phyloP scores from a whole-genome alignment of 352 stramenopile genomes.

The Plasmopara muralis region DNA sequence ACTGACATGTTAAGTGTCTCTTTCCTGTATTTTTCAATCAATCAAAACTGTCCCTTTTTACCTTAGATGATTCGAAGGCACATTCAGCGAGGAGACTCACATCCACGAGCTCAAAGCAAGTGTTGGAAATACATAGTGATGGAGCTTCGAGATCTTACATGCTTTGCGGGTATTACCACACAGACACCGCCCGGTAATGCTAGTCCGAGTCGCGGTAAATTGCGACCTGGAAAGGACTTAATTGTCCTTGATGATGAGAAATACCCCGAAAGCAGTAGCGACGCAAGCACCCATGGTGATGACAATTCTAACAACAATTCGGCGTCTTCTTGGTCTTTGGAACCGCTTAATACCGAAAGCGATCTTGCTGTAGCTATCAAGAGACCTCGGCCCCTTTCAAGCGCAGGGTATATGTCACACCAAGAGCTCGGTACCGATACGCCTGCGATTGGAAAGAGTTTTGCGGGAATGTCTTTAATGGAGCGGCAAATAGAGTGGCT shows the following conservation, averaged over 20 bases:
- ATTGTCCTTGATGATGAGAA: constrained; percentile 57
- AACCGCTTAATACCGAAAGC: constrained; percentile 20
- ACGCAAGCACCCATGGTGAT: constrained; percentile 16
- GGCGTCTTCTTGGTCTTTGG: constrained; percentile 20
- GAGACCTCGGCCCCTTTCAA: constrained; percentile 18
- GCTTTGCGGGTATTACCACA: constrained; percentile 21
- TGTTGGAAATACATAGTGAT: constrained; percentile 79
- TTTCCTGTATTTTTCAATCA: background rate
- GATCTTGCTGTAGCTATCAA: constrained; percentile 6
- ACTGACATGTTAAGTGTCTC: background rate
- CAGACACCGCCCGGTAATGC: constrained; percentile 14
- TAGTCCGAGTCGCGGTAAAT: constrained; percentile 66
- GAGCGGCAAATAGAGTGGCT: constrained; percentile 68
- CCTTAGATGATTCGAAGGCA: constrained; percentile 57
- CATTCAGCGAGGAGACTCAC: constrained; percentile 66
- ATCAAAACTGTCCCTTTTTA: background rate
- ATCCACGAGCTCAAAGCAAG: constrained; percentile 52
- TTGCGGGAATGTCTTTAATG: constrained; percentile 64
- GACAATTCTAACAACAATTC: constrained; percentile 19
- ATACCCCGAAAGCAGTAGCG: constrained; percentile 12
- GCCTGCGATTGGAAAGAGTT: constrained; percentile 28
- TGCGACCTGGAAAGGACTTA: constrained; percentile 70
- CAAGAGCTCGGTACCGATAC: constrained; percentile 7
- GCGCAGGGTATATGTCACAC: constrained; percentile 15
- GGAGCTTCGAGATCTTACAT: constrained; percentile 62